Evolutionary conservation across 148 eudicot genomes (phyloP).

Genomic region (Rhododendron henanense): DNA sequence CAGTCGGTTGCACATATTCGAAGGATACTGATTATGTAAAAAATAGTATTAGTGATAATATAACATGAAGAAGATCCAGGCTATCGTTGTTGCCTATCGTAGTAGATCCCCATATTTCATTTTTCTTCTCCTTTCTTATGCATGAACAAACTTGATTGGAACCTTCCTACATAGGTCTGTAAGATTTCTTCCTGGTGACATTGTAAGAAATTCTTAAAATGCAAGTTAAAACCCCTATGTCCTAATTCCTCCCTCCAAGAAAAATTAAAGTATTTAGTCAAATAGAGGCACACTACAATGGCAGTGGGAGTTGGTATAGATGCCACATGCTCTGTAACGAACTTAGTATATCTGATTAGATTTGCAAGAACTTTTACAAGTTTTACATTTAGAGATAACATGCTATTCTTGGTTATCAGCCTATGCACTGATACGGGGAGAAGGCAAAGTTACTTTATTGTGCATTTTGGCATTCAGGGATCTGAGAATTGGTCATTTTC

Average conservation of each 20-base stretch:
- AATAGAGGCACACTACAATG: not conserved
- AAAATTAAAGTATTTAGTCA: not conserved
- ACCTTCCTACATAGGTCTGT: not conserved
- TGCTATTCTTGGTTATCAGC: not conserved
- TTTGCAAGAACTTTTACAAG: not conserved
- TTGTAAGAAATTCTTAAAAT: not conserved
- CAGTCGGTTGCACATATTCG: not conserved
- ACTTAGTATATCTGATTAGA: not conserved
- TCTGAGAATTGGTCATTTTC: not conserved
- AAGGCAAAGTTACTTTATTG: not conserved
- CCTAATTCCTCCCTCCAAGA: not conserved
- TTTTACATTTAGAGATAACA: not conserved
- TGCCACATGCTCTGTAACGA: not conserved
- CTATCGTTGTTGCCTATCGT: not conserved
- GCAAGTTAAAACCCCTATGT: not conserved
- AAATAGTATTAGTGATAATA: not conserved
- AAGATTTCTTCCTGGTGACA: not conserved
- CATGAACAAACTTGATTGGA: not conserved
- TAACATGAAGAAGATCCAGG: not conserved
- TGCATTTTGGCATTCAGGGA: not conserved
- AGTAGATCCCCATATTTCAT: not conserved
- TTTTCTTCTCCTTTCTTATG: not conserved
- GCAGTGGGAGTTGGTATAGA: not conserved
- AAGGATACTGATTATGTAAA: not conserved
- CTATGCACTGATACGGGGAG: not conserved